Evolutionary conservation across 805 yeast species (phyloP), one percentile per base, ranked within the genome.

Genomic region (Teunomyces tritomae): DNA sequence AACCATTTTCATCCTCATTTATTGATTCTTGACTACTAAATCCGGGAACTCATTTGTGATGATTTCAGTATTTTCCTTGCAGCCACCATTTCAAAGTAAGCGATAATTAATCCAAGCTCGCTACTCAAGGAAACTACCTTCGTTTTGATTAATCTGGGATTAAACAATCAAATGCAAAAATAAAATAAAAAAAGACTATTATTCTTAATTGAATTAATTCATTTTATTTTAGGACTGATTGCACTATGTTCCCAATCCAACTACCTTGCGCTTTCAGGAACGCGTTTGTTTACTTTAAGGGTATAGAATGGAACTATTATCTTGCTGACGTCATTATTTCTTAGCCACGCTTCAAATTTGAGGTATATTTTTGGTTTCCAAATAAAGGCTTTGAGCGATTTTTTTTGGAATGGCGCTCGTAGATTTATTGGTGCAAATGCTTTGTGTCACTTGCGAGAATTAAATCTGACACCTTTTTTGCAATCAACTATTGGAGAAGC

Each of bases 401-500:
- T 37, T 37, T n/a, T 13, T 5, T 7, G 8, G 26, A 37, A 16
- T 37, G 16, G 29, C 40, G 40, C 40, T 24, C 8, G 8, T 26
- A n/a, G 40, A 37, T 11, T 37, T 6, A 37, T 37, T 37, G 40
- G 40, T 37, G 40, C 40, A 37, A 37, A 17, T 11, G 11, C 13
- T 37, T 37, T 37, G 40, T 37, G 40, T 37, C 40, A 37, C 29
- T 37, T 37, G 40, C 20, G 40, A 28, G 40, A 37, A 37, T 37
- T 37, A 37, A 24, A 8, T 11, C 28, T 3, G 14, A 10, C 11
- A 24, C 26, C 8, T 24, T 36, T 20, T 37, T 37, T 37, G 40
- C 40, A 37, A 26, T 37, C 40, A 37, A 20, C 28, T 26, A 37
- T 37, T 37, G 40, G 40, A 37, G 28, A 26, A 26, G 36, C 24